Conservation (phyloP, 345 rosid species). For the Anacardium occidentale region DNA sequence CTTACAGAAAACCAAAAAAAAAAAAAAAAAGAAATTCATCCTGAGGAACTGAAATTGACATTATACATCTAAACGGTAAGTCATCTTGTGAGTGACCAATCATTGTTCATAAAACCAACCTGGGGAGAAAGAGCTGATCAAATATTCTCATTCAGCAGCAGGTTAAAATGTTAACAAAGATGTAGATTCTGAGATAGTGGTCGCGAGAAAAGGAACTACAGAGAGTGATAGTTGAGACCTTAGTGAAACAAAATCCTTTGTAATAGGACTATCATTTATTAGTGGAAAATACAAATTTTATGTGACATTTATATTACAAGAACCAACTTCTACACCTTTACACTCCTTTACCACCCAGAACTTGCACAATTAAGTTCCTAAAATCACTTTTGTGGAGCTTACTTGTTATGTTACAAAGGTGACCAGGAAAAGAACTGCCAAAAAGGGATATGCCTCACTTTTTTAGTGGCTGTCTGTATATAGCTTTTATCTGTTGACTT, state of each 20-base stretch:
- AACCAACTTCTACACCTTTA: constrained; percentile 44
- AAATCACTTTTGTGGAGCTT: constrained; percentile 21
- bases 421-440: constrained; percentile 31
- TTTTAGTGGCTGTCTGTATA: constrained; percentile 26
- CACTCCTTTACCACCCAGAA: constrained; percentile 34
- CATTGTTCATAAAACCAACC: constrained; percentile 6
- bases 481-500: not conserved
- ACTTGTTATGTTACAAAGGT: constrained; percentile 36
- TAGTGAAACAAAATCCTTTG: constrained; percentile 17
- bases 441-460: constrained; percentile 31
- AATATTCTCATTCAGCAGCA: not conserved
- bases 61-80: constrained; percentile 4
- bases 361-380: constrained; percentile 28
- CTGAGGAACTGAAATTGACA: not conserved
- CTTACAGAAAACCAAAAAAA: no score
- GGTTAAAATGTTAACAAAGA: constrained; percentile 20
- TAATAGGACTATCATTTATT: constrained; percentile 34
- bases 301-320: constrained; percentile 33
- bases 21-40: no score
- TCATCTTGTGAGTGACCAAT: constrained; percentile 25
- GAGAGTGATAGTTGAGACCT: constrained; percentile 14
- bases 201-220: not conserved
- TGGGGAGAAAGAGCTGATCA: not conserved
- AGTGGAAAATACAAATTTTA: constrained; percentile 34
- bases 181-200: constrained; percentile 19